Evolutionary conservation across 2,329 filamentous ascomycete species (phyloP).

Genomic region (Graphium sp.): DNA sequence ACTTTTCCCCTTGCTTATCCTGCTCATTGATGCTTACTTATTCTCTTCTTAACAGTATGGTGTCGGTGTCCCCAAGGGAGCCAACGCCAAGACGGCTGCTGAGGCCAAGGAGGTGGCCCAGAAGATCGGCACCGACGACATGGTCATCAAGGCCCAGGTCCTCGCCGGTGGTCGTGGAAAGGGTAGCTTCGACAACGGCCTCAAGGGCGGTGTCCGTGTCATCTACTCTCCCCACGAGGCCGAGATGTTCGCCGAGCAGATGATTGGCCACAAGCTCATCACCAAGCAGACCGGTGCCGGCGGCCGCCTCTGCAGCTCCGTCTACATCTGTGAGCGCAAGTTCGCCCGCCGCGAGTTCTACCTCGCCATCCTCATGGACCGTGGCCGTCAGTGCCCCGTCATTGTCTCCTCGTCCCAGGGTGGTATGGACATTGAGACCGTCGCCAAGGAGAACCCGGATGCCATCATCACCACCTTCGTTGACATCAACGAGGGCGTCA

Average conservation of each 20-base stretch:
- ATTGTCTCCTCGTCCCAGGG: constrained; percentile 97
- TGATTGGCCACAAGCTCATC: constrained; percentile 99
- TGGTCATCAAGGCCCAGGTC: constrained; percentile 99
- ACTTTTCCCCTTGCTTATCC: constrained; percentile 4
- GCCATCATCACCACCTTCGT: constrained; percentile 90
- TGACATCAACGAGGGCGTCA: constrained; percentile 88
- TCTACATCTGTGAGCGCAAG: constrained; percentile 99
- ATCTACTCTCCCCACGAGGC: constrained; percentile 97
- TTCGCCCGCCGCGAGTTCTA: constrained; percentile 98
- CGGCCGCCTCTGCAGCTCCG: constrained; percentile 88
- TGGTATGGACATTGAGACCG: constrained; percentile 97
- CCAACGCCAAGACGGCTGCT: constrained; percentile 64
- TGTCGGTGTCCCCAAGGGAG: constrained; percentile 79
- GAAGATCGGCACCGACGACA: constrained; percentile 81
- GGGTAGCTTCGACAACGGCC: constrained; percentile 92
- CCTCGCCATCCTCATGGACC: constrained; percentile 96
- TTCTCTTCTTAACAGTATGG: constrained; percentile 51
- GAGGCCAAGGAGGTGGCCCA: constrained; percentile 90
- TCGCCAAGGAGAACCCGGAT: constrained; percentile 93
- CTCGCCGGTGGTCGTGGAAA: constrained; percentile 96
- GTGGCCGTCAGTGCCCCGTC: constrained; percentile 74
- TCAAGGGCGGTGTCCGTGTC: constrained; percentile 96
- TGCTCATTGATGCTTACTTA: constrained; percentile 8
- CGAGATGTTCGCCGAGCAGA: constrained; percentile 95
- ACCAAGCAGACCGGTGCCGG: constrained; percentile 96